Percentiles rank a stretch among this genome's conserved stretches.
Evolutionary conservation across 257 asterid species (phyloP).

Genomic region (Echium plantagineum): DNA sequence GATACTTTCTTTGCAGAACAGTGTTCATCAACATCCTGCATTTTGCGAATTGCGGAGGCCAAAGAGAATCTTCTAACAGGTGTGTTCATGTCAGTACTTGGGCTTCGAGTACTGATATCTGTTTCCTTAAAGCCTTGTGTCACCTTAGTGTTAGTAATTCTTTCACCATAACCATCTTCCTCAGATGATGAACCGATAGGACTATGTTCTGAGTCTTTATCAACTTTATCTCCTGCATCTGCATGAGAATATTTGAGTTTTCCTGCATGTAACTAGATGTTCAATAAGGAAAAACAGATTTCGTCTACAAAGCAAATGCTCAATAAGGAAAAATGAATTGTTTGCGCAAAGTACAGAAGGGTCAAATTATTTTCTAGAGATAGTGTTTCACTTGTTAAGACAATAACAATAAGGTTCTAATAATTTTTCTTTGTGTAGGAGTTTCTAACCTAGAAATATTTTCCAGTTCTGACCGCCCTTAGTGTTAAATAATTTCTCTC

Average conservation of each 20-base stretch:
- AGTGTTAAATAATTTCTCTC: slow-evolving; percentile 12
- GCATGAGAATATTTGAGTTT: slow-evolving; percentile 22
- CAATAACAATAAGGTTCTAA: slow-evolving; percentile 42
- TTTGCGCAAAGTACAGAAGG: slow-evolving; percentile 4
- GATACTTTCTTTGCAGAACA: slow-evolving; percentile 19
- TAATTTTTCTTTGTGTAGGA: slow-evolving; percentile 25
- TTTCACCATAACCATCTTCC: slow-evolving; percentile 24
- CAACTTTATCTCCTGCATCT: slow-evolving; percentile 30
- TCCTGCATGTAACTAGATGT: slow-evolving; percentile 34
- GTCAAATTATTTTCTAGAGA: neutral
- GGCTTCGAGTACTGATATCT: slow-evolving; percentile 12
- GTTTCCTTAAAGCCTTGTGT: slow-evolving; percentile 26
- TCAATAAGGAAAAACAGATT: slow-evolving; percentile 31
- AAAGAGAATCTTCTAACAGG: slow-evolving; percentile 4
- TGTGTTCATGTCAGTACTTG: slow-evolving; percentile 26
- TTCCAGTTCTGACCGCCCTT: slow-evolving; percentile 38
- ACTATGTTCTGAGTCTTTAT: slow-evolving; percentile 33
- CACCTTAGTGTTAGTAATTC: slow-evolving; percentile 21
- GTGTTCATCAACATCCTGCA: slow-evolving; percentile 26
- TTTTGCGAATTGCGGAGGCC: slow-evolving; percentile 16
- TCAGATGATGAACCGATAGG: slow-evolving; percentile 27
- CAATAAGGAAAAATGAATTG: slow-evolving; percentile 31
- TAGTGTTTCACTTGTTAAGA: neutral
- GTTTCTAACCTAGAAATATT: slow-evolving; percentile 30
- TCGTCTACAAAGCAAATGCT: slow-evolving; percentile 8